Base-by-base conservation (phyloP, 495 filamentous ascomycete genomes). In the Corynascus novoguineensis region DNA sequence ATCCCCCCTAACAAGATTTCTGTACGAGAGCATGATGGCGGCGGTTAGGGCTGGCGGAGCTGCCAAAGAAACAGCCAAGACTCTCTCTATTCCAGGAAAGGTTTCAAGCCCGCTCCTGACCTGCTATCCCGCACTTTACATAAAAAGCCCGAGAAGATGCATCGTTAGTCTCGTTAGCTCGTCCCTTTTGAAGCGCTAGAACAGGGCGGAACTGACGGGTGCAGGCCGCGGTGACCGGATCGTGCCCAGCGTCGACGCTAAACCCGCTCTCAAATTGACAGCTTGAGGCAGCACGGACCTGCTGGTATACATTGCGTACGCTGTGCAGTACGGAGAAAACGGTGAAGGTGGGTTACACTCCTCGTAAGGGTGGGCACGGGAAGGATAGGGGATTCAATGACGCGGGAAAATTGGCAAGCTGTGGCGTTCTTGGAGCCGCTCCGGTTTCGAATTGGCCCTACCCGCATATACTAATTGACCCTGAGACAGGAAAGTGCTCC, bases 101-200 rank as follows among this genome's bases (percentile, higher is more conserved):
- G 6, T 48, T 48, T 28, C n/a, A 48, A 15, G 27, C 5, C 37
- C 45, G 27, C 17, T 19, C 24, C 32, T 48, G 37, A 7, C 45
- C 27, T n/a, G 17, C 28, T 28, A 48, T 31, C 29, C 47, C 47
- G 28, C 31, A 4, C n/a, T n/a, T n/a, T n/a, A n/a, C n/a, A 31
- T 21, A 4, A 32, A 35, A 50, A 35, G 6, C n/a, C 47, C 47
- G 47, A 35, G 29, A 34, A 37, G 47, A 24, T 50, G 47, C 47
- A 8, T 50, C 47, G 19, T 35, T 50, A 50, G 47, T 5, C n/a
- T 50, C 12, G n/a, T n/a, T n/a, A n/a, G n/a, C n/a, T n/a, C n/a
- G 47, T n/a, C n/a, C 31, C 29, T 50, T 22, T 29, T 24, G 11
- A 14, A 28, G 25, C n/a, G n/a, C 24, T 46, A 24, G 5, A 46